These are phyloP conservation scores for sweet orange (Citrus sinensis) DNA, from an alignment of 345 rosid species.

Conservation along the genomic window DVS_A1.0 CM039168.1:10683001-10683500, in stretches of 20 bases:
- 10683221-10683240: not conserved
- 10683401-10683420: not conserved
- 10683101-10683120: conserved; percentile 73
- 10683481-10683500: conserved; percentile 84
- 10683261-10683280: too few species aligned
- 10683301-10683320: not conserved
- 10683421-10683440: not conserved
- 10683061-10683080: conserved; percentile 67
- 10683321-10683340: not conserved
- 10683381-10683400: not conserved
- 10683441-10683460: not conserved
- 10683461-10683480: conserved; percentile 79
- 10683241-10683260: not conserved
- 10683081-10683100: conserved; percentile 59
- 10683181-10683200: not conserved
- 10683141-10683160: conserved; percentile 47
- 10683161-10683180: not conserved
- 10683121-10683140: conserved; percentile 68
- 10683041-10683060: conserved; percentile 90
- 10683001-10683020: conserved; percentile 62
- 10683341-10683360: not conserved
- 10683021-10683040: conserved; percentile 60
- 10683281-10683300: too few species aligned
- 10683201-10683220: not conserved
- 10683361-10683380: not conserved